phyloP scores from a whole-genome alignment of 371 early-diverging fungal species.

The Mortierella sp. region DNA sequence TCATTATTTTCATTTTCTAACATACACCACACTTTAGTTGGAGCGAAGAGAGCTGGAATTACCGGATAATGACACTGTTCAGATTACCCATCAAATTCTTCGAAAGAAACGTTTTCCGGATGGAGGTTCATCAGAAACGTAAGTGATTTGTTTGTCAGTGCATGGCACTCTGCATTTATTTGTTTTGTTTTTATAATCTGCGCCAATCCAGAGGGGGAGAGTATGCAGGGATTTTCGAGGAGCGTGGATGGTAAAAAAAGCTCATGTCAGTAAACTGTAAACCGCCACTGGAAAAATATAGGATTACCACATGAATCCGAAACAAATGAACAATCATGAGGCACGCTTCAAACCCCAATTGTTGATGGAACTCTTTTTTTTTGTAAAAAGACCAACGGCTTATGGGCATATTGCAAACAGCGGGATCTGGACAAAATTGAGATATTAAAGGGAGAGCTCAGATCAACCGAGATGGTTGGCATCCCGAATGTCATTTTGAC shows the following conservation, averaged over 20 bases:
- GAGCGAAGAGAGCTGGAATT: slow-evolving; percentile 67
- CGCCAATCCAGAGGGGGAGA: too few species aligned
- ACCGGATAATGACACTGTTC: slow-evolving; percentile 54
- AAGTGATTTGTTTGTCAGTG: slow-evolving; percentile 14
- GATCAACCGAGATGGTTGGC: too few species aligned
- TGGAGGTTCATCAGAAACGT: slow-evolving; percentile 53
- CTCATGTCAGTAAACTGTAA: neutral
- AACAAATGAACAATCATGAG: slow-evolving; percentile 1
- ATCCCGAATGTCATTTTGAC: neutral
- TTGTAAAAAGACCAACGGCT: neutral
- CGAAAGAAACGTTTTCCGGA: slow-evolving; percentile 66
- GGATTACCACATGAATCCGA: slow-evolving; percentile 31
- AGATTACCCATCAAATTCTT: slow-evolving; percentile 59
- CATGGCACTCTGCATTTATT: neutral
- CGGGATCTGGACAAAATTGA: too few species aligned
- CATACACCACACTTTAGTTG: slow-evolving; percentile 36
- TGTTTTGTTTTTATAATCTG: neutral
- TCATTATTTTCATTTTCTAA: neutral
- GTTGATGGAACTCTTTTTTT: neutral
- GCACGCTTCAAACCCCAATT: neutral
- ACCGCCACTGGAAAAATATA: neutral
- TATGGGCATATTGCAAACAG: neutral
- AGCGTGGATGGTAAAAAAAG: neutral
- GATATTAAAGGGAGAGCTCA: neutral
- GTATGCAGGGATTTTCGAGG: neutral